Evolutionary conservation across 176 grass and related monocot genomes (phyloP).

Genomic region (Typha latifolia): DNA sequence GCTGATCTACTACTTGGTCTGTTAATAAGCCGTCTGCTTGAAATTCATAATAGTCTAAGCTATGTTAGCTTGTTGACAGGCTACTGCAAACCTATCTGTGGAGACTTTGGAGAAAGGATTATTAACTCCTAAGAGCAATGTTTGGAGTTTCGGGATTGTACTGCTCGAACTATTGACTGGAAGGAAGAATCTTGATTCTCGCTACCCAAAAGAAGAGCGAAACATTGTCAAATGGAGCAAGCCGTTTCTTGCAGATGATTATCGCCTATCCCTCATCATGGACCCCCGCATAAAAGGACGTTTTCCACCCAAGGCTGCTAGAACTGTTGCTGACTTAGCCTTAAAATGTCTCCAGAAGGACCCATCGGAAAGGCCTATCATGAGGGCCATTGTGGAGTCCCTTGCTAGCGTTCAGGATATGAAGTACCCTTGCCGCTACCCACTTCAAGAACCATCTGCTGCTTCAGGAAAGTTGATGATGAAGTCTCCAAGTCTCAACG

Average conservation of each 20-base stretch:
- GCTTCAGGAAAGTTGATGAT: slow-evolving; percentile 70
- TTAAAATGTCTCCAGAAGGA: slow-evolving; percentile 78
- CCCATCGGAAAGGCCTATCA: slow-evolving; percentile 76
- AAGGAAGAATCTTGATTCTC: slow-evolving; percentile 68
- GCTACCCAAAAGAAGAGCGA: slow-evolving; percentile 61
- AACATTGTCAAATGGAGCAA: slow-evolving; percentile 87
- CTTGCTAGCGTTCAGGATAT: slow-evolving; percentile 67
- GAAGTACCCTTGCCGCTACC: slow-evolving; percentile 66
- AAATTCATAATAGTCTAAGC: not conserved
- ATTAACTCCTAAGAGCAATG: slow-evolving; percentile 92
- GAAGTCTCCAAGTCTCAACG: slow-evolving; percentile 81
- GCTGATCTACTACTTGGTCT: too few species aligned
- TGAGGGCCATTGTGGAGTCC: slow-evolving; percentile 67
- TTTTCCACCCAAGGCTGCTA: slow-evolving; percentile 73
- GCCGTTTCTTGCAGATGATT: slow-evolving; percentile 81
- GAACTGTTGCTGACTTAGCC: slow-evolving; percentile 66
- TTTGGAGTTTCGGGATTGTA: slow-evolving; percentile 91
- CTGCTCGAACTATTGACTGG: slow-evolving; percentile 94
- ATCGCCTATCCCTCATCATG: slow-evolving; percentile 89
- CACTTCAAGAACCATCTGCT: slow-evolving; percentile 68
- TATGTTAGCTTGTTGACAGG: slow-evolving; percentile 22
- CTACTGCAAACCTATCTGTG: slow-evolving; percentile 52
- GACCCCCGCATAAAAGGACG: slow-evolving; percentile 89
- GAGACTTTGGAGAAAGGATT: slow-evolving; percentile 96
- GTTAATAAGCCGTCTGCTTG: not conserved